These are phyloP conservation scores for Pseudoturritis turrita DNA, from an alignment of 345 rosid genomes.

Conservation along the genomic window DNA sequence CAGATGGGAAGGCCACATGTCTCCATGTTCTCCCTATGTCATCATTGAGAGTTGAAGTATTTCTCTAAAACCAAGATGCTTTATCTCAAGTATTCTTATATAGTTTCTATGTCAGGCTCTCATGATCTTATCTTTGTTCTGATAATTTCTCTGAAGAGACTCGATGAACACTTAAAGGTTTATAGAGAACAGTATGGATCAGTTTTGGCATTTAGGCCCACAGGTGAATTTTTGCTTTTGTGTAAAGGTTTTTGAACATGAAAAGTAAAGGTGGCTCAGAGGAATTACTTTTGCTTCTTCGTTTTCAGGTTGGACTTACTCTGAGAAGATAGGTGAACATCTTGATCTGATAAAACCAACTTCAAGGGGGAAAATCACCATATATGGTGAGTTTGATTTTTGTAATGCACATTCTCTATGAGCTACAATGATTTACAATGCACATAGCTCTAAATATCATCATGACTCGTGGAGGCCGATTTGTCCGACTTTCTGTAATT, in stretches of 20 bases:
- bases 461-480: neutral
- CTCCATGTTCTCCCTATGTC: conserved; percentile 79
- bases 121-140: neutral
- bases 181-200: conserved; percentile 42
- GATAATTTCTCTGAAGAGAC: conserved; percentile 33
- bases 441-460: neutral
- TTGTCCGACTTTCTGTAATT: neutral
- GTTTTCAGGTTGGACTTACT: conserved; percentile 79
- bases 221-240: conserved; percentile 39
- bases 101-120: neutral
- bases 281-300: too few species aligned
- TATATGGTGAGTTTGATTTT: conserved; percentile 55
- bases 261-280: too few species aligned
- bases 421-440: neutral
- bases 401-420: neutral
- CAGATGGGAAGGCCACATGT: conserved; percentile 55
- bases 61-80: conserved; percentile 14
- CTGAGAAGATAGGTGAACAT: conserved; percentile 50
- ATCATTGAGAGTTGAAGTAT: conserved; percentile 54
- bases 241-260: too few species aligned
- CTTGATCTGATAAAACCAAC: conserved; percentile 62
- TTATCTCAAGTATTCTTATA: neutral
- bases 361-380: conserved; percentile 53
- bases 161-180: conserved; percentile 46
- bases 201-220: conserved; percentile 73